Base-by-base conservation (phyloP, 2,329 filamentous ascomycete species). In the Colletotrichum sp. region DNA sequence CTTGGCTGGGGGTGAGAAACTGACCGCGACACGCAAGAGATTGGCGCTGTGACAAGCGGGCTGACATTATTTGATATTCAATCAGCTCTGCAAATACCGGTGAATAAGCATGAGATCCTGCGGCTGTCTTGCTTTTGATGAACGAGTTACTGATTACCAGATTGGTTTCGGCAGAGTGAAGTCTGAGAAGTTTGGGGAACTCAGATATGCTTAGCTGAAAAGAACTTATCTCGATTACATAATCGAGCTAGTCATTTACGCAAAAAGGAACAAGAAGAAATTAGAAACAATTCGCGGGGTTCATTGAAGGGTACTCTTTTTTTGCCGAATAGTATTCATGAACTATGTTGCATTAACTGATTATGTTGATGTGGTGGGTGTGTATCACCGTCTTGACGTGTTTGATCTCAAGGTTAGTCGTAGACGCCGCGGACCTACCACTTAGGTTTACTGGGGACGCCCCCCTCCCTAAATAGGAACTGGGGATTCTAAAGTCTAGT, bases 71-170 rank as follows among this genome's bases (percentile, higher is more conserved):
- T 13, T 21, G 12, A 52, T 10, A n/a, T 6, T n/a, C n/a, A 21
- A 10, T 1, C n/a, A 21, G 44, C 3, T 5, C 8, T 1, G 8
- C 5, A 18, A 6, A 6, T 44, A 3, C 1, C 1, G 7, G 10
- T n/a, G 18, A 4, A 12, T 8, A 21, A 21, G n/a, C n/a, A 8
- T 13, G 8, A 8, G 0, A 24, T 15, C 0, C 0, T 7, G 1
- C 0, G n/a, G n/a, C 6, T 52, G 2, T 13, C 0, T 52, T 52
- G 10, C 10, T 52, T 1, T 52, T 21, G 10, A 12, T 13, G n/a
- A n/a, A 52, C 44, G n/a, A 13, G 4, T 7, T n/a, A 7, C 18
- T 3, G 3, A n/a, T 44, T 2, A 3, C 39, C 0, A n/a, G 8
- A 49, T 12, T 49, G 10, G 44, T 24, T 52, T 2, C 3, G 1